These are phyloP conservation scores for Amanita pseudoporphyria DNA, from an alignment of 768 basidiomycete species.

Conservation along the genomic window DNA sequence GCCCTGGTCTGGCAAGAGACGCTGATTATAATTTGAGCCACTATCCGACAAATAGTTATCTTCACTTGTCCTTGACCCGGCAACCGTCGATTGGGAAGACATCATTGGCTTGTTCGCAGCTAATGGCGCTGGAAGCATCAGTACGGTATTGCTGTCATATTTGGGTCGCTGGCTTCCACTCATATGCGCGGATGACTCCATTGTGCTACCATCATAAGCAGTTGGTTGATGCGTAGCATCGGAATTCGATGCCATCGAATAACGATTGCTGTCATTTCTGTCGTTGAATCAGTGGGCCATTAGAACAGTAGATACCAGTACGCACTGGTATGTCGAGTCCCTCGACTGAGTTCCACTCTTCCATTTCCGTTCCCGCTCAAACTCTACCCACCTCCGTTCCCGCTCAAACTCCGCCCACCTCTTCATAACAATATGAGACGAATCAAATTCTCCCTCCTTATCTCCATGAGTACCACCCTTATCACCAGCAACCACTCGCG, in stretches of 20 bases:
- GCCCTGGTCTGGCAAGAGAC: conserved; percentile 32
- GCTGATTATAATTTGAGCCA: conserved; percentile 30
- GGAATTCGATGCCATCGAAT: conserved; percentile 71
- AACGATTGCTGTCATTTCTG: conserved; percentile 40
- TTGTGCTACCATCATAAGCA: conserved; percentile 47
- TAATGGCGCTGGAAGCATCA: conserved; percentile 71
- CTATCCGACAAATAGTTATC: conserved; percentile 35
- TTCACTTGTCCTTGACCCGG: conserved; percentile 37
- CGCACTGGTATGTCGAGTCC: conserved; percentile 67
- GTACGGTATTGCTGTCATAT: conserved; percentile 59
- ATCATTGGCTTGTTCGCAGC: conserved; percentile 45
- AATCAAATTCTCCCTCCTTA: conserved; percentile 98
- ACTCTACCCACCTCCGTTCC: conserved; percentile 95
- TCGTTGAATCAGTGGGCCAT: conserved; percentile 10
- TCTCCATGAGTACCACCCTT: conserved; percentile 67
- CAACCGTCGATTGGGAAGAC: conserved; percentile 40
- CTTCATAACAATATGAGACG: conserved; percentile 96
- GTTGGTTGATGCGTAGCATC: conserved; percentile 58
- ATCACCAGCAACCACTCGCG: conserved; percentile 73
- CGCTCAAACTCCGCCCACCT: no score
- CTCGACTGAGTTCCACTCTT: conserved; percentile 78
- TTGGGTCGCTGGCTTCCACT: conserved; percentile 38
- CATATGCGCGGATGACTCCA: conserved; percentile 41
- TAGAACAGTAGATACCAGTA: conserved; percentile 10
- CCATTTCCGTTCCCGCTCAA: conserved; percentile 93